Percentiles rank a stretch among this genome's conserved stretches.
These are phyloP conservation scores for Trichoderma sp. DNA, from an alignment of 2,329 filamentous ascomycete species.

Conservation along the genomic window DNA sequence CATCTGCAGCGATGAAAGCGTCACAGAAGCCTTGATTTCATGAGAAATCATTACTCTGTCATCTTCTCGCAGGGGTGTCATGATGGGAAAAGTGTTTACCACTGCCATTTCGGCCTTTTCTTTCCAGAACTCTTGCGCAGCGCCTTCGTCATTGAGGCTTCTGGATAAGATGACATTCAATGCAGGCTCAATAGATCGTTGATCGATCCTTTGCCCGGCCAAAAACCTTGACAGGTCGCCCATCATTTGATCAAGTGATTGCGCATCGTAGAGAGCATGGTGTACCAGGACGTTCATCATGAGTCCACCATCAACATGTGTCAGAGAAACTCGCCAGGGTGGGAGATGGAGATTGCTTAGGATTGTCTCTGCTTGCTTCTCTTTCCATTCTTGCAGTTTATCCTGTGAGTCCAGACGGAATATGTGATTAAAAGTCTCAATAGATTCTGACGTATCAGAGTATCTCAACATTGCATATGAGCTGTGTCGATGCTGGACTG, in stretches of 20 bases:
- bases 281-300: constrained; percentile 59
- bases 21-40: constrained; percentile 38
- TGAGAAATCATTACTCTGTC: constrained; percentile 37
- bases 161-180: constrained; percentile 46
- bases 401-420: neutral
- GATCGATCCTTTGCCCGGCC: constrained; percentile 21
- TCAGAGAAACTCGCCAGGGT: constrained; percentile 64
- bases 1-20: constrained; percentile 52
- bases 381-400: constrained; percentile 38
- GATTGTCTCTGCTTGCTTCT: constrained; percentile 34
- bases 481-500: constrained; percentile 58
- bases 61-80: constrained; percentile 62
- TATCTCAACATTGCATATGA: constrained; percentile 78
- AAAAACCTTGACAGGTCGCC: constrained; percentile 51
- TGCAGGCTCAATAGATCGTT: constrained; percentile 34
- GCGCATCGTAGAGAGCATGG: constrained; percentile 85
- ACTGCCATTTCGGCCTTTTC: constrained; percentile 52
- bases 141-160: constrained; percentile 30
- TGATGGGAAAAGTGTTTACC: constrained; percentile 71
- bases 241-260: constrained; percentile 68
- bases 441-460: constrained; percentile 1
- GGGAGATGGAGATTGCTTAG: constrained; percentile 52
- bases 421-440: neutral
- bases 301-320: constrained; percentile 25
- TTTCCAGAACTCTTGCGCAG: constrained; percentile 64